phyloP scores from a whole-genome alignment of 1,284 basidiomycete species.

The Ceratobasidium sp. region DNA sequence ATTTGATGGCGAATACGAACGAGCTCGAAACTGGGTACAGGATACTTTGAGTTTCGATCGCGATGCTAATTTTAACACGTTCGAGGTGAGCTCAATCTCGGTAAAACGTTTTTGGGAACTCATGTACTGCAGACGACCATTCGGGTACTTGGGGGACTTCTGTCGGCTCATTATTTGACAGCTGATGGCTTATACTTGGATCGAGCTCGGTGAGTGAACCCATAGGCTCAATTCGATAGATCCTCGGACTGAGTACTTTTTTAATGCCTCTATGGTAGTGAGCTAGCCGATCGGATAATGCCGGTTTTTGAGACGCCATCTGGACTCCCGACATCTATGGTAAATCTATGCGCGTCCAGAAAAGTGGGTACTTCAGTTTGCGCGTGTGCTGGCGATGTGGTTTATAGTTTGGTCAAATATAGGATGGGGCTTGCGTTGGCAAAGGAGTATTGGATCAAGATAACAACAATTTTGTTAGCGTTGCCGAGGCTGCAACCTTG shows the following conservation, averaged over 20 bases:
- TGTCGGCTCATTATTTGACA: conserved; percentile 84
- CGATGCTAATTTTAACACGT: conserved; percentile 87
- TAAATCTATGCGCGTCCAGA: conserved; percentile 73
- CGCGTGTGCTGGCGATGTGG: background rate
- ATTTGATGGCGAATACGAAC: conserved; percentile 79
- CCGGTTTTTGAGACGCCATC: conserved; percentile 84
- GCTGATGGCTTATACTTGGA: conserved; percentile 78
- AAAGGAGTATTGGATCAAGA: conserved; percentile 75
- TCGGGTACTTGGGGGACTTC: conserved; percentile 81
- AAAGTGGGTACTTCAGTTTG: background rate
- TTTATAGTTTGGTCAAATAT: conserved; percentile 11
- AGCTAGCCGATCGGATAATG: conserved; percentile 85
- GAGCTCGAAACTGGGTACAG: conserved; percentile 84
- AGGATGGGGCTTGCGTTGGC: conserved; percentile 52
- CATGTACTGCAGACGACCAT: conserved; percentile 73
- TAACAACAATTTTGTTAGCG: conserved; percentile 76
- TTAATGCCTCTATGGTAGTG: conserved; percentile 55
- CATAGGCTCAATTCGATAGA: conserved; percentile 68
- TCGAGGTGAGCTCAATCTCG: conserved; percentile 73
- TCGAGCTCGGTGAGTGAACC: conserved; percentile 67
- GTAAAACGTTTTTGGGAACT: background rate
- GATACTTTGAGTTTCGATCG: conserved; percentile 79
- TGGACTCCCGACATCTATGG: conserved; percentile 82
- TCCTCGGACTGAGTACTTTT: conserved; percentile 8
- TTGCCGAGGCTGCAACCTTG: conserved; percentile 85